Base-by-base conservation (phyloP, 139 green algal species). In the Tetradesmus obliquus region DNA sequence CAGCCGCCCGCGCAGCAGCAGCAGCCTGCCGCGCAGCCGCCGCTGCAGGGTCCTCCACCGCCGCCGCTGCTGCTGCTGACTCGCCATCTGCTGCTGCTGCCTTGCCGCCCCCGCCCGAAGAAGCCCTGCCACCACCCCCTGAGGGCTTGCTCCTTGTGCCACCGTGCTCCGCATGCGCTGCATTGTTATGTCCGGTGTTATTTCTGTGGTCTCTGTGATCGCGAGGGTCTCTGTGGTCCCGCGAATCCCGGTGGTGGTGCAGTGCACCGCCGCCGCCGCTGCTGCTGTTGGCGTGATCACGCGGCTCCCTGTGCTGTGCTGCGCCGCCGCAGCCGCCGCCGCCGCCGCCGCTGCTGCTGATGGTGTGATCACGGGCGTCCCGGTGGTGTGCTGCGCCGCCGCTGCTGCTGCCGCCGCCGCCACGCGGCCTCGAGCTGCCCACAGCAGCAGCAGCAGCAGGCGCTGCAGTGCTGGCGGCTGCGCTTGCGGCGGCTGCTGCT, bases 1-100 rank as follows among this genome's bases (percentile, higher is more conserved):
- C 22, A 9, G 54, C 32, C 17, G n/a, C 79, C 8, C 66, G 22
- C 17, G 66, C 66, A 76, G 66, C 66, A 76, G 66, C 66, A 76
- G 66, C 66, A 76, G 66, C 66, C 5, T 24, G 17, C 66, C 66
- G 13, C 3, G 66, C 66, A 12, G 66, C 66, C 66, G 57, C 57
- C 9, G 57, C 57, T 66, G 57, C 57, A 13, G 66, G 66, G n/a
- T 24, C 66, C 66, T 76, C 66, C 32, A 45, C 32, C 32, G 32
- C 32, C 32, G 32, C 32, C 17, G 66, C 66, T 24, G 66, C 66
- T 76, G 66, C 17, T 76, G 66, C 66, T 76, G 66, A 3, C n/a
- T n/a, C 66, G 7, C 5, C 84, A 15, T 32, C n/a, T 79, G 84
- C 84, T 79, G 58, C 24, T 88, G 83, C 83, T 88, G 83, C 83